A percentile compares a stretch with the other conserved stretches of the same genome.
These are phyloP conservation scores for Dictyophora rubrovolvata DNA, from an alignment of 768 basidiomycete genomes.

Conservation along the genomic window DNA sequence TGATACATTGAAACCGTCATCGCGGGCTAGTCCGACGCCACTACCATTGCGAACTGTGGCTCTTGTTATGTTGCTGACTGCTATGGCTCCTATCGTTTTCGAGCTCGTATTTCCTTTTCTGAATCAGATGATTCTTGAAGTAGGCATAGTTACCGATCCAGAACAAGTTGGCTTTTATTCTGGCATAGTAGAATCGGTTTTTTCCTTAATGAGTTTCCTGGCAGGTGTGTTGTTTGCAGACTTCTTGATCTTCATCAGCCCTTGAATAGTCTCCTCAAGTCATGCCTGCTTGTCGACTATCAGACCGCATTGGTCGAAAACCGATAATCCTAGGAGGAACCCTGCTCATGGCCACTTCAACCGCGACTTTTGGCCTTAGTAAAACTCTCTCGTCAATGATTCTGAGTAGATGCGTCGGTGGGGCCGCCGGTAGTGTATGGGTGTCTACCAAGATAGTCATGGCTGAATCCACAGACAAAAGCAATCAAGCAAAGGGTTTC, in stretches of 20 bases:
- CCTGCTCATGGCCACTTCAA: conserved; percentile 9
- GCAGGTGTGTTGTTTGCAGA: conserved; percentile 1
- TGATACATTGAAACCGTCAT: no score
- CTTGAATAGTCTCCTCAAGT: background rate
- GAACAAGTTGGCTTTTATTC: conserved; percentile 16
- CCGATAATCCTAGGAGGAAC: conserved; percentile 15
- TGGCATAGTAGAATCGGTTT: conserved; percentile 11
- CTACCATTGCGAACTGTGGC: conserved; percentile 10
- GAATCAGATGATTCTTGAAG: conserved; percentile 15
- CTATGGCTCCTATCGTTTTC: conserved; percentile 11
- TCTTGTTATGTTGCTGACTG: conserved; percentile 2
- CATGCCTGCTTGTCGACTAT: conserved; percentile 1
- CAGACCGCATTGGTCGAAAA: conserved; percentile 16
- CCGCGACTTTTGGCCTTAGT: conserved; percentile 14
- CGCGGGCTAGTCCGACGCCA: conserved; percentile 3
- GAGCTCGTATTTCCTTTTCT: conserved; percentile 10
- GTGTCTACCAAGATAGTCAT: background rate
- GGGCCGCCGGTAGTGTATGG: conserved; percentile 1
- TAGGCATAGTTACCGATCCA: conserved; percentile 14
- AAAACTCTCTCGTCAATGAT: conserved; percentile 11
- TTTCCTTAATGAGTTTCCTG: conserved; percentile 4
- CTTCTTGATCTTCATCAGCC: background rate
- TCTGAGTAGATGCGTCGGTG: conserved; percentile 9
- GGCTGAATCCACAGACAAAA: conserved; percentile 2
- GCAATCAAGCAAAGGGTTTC: conserved; percentile 2